Base-by-base conservation (phyloP, 2,329 filamentous ascomycete genomes). In the Aspergillus sp. region DNA sequence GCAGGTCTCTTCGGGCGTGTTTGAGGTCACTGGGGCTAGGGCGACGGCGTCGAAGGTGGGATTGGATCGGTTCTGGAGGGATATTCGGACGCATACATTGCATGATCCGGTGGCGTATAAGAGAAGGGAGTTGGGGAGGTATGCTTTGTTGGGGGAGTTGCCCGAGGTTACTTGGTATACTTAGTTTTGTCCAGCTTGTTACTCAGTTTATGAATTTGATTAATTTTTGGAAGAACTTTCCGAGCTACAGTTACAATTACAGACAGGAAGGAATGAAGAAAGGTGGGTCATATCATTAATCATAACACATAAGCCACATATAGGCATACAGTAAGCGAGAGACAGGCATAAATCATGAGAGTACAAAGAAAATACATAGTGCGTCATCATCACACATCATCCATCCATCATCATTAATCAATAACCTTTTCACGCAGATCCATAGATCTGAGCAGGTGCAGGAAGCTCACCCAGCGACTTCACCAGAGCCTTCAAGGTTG, bases 51-150 rank as follows among this genome's bases (percentile, higher is more conserved):
- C 76, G 56, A 87, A 82, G 64, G 81, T 86, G 1, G 85, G 85
- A 0, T 72, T 90, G 59, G 87, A 89, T 74, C 76, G 86, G 1
- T 89, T 86, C 71, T 89, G 85, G 85, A 78, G 87, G 50, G 86
- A 90, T 67, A 75, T 89, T n/a, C 73, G 87, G 5, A 88, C 86
- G 4, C 87, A 90, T 72, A 84, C 82, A 0, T 70, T 90, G 65
- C 87, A 89, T 73, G 87, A 89, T 70, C 87, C 86, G 0, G 85
- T 89, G 29, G 84, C 86, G 24, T 89, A 88, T 66, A 89, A 89
- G 79, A 86, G 87, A 58, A 73, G 83, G 3, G 86, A 89, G 72
- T 65, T 88, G 54, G 86, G 86, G 0, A 73, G 83, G 22, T 89
- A 80, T 67, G 77, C 82, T 45, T 66, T 89, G 56, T 65, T 88